A percentile compares a stretch with the other conserved stretches of the same genome.
Conservation (phyloP, 208 protist genomes). For the Leishmania gerbilli region DNA sequence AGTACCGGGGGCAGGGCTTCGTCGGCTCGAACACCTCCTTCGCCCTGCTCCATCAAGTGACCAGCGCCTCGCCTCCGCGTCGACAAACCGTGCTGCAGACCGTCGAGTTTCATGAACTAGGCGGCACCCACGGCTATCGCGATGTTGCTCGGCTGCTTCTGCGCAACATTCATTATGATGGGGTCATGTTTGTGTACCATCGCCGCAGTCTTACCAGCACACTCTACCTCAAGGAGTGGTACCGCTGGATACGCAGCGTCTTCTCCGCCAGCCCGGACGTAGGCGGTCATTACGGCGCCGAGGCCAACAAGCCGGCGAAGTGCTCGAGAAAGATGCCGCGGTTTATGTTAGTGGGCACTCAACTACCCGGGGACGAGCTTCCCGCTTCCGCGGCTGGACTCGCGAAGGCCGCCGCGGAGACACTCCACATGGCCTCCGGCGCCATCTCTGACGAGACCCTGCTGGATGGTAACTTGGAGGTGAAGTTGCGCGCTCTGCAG, state of each 20-base stretch:
- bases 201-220: slow-evolving; percentile 58
- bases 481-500: slow-evolving; percentile 26
- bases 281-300: slow-evolving; percentile 5
- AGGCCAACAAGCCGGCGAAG: not conserved
- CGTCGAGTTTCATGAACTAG: slow-evolving; percentile 80
- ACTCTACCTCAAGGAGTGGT: slow-evolving; percentile 55
- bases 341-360: slow-evolving; percentile 50
- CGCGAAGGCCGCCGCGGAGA: slow-evolving; percentile 6
- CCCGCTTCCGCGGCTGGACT: slow-evolving; percentile 9
- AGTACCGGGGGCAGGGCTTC: slow-evolving; percentile 7
- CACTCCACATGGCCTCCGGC: slow-evolving; percentile 14
- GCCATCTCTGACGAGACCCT: slow-evolving; percentile 35
- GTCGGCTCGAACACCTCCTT: not conserved
- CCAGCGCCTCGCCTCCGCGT: not conserved
- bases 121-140: slow-evolving; percentile 66
- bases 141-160: slow-evolving; percentile 46
- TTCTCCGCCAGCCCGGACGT: slow-evolving; percentile 6
- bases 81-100: slow-evolving; percentile 22
- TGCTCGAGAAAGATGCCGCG: slow-evolving; percentile 17
- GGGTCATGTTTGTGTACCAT: slow-evolving; percentile 81
- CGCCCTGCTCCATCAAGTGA: not conserved
- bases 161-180: slow-evolving; percentile 59
- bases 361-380: slow-evolving; percentile 28
- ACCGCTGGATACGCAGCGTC: slow-evolving; percentile 39
- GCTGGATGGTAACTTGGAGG: slow-evolving; percentile 33